phyloP scores from a whole-genome alignment of 2,329 filamentous ascomycete genomes.

The Whalleya microplaca region DNA sequence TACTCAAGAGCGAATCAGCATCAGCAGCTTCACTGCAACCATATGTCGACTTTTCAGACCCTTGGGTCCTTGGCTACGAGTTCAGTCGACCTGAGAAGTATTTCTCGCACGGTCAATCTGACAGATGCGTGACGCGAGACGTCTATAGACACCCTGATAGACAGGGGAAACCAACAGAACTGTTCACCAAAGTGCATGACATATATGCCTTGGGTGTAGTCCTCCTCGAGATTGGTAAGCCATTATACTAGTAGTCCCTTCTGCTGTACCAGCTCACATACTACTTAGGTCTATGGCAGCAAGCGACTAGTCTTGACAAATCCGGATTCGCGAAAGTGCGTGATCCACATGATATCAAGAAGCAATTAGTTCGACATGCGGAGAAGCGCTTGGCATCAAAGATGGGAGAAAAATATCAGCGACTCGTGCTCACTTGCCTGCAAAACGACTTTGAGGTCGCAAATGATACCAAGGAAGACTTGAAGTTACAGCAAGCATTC shows the following conservation, averaged over 20 bases:
- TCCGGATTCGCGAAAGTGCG: slow-evolving; percentile 11
- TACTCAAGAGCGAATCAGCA: neutral
- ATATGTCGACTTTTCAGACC: slow-evolving; percentile 7
- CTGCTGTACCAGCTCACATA: neutral
- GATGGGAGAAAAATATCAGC: slow-evolving; percentile 14
- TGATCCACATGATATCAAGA: slow-evolving; percentile 13
- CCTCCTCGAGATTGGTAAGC: slow-evolving; percentile 14
- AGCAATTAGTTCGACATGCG: slow-evolving; percentile 7
- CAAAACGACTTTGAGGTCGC: slow-evolving; percentile 3
- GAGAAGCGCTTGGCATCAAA: slow-evolving; percentile 11
- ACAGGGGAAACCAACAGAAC: slow-evolving; percentile 7
- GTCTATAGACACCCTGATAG: slow-evolving; percentile 10
- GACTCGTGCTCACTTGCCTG: slow-evolving; percentile 9
- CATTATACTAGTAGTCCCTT: neutral
- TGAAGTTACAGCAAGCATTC: slow-evolving; percentile 12
- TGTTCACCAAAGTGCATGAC: slow-evolving; percentile 10
- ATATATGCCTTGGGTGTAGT: slow-evolving; percentile 11
- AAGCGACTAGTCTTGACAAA: slow-evolving; percentile 11
- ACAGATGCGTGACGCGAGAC: slow-evolving; percentile 7
- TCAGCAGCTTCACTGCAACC: neutral
- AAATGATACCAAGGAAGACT: slow-evolving; percentile 7
- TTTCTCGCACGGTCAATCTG: slow-evolving; percentile 12
- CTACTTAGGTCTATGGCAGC: slow-evolving; percentile 10
- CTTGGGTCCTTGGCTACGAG: slow-evolving; percentile 11
- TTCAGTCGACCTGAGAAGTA: slow-evolving; percentile 12